Base-by-base conservation (phyloP, 306 rosid genomes). In the Hippophae rhamnoides region DNA sequence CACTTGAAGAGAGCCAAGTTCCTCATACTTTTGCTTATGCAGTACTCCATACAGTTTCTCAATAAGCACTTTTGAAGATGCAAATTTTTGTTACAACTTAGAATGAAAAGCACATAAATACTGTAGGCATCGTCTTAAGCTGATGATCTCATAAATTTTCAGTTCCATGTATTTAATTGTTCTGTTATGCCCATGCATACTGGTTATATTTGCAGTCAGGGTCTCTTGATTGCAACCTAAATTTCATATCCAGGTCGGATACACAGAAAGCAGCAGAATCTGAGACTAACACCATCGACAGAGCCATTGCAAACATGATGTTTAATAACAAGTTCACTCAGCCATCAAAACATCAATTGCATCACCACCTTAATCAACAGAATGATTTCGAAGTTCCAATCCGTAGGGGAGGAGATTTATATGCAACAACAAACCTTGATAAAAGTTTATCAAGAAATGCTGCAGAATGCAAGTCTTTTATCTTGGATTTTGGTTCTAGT, bases 251-350 rank as follows among this genome's bases (percentile, higher is more conserved):
- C 75, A 84, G 89, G 79, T 71, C 71, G 9, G 79, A 56, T 48
- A 71, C 68, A 51, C 50, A 61, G 11, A 43, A 73, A 67, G 67
- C 68, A 54, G 75, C 47, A 62, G 94, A 88, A 74, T 74, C 82
- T 43, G 78, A 81, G 72, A 88, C 94, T 23, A 88, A 88, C 78
- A 60, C 66, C 14, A 66, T 85, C 57, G 96, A 88, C 79, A 78
- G 96, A 69, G 89, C 94, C n/a, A 73, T 82, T 31, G 96, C 96
- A 9, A 85, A 74, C 73, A 87, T 88, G 75, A 82, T 85, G 87
- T 88, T 82, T 78, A 85, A 75, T 58, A 76, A 74, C 45, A 52
- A 52, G 9, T n/a, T 12, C 2, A 47, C 55, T 61, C 67, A 40
- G 43, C 51, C 58, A 1, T 66, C 52, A 44, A 46, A 48, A 71